These are phyloP conservation scores for Penicillium oxalicum DNA, from an alignment of 2,329 filamentous ascomycete genomes.

Conservation along the genomic window DNA sequence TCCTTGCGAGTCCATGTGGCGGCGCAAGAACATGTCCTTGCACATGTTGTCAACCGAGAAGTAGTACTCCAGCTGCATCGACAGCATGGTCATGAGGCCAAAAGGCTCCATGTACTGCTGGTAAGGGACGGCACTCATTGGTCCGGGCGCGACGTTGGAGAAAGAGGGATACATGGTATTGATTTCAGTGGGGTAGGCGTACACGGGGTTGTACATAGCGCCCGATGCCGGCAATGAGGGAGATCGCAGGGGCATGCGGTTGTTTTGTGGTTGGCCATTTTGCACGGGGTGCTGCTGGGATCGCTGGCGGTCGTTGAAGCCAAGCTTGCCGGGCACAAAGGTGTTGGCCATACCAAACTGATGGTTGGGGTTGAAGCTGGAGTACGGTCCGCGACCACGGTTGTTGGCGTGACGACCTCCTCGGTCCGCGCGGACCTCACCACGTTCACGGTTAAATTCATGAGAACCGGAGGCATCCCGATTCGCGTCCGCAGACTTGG, in stretches of 20 bases:
- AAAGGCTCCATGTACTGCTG: constrained; percentile 54
- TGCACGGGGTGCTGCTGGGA: constrained; percentile 34
- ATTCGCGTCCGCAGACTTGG: constrained; percentile 34
- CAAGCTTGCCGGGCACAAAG: constrained; percentile 37
- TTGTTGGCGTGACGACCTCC: constrained; percentile 36
- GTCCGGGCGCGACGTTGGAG: constrained; percentile 45
- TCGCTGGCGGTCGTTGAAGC: constrained; percentile 39
- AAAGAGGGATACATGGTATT: constrained; percentile 56
- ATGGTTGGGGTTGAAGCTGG: constrained; percentile 31
- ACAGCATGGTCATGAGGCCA: constrained; percentile 53
- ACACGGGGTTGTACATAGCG: constrained; percentile 44
- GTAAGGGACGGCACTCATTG: constrained; percentile 55
- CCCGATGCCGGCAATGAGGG: constrained; percentile 55
- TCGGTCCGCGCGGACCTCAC: constrained; percentile 29
- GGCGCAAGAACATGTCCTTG: constrained; percentile 84
- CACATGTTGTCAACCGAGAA: constrained; percentile 93
- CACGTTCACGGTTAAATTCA: constrained; percentile 33
- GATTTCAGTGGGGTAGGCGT: constrained; percentile 40
- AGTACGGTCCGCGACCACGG: constrained; percentile 38
- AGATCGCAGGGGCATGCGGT: constrained; percentile 51
- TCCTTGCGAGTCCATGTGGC: constrained; percentile 91
- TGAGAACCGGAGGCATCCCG: constrained; percentile 27
- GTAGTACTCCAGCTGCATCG: constrained; percentile 75
- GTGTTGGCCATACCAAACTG: constrained; percentile 40
- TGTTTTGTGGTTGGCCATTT: constrained; percentile 40